Evolutionary conservation across 257 asterid genomes (phyloP), one percentile per base, ranked within the genome.

Genomic region (Cinchona pubescens): DNA sequence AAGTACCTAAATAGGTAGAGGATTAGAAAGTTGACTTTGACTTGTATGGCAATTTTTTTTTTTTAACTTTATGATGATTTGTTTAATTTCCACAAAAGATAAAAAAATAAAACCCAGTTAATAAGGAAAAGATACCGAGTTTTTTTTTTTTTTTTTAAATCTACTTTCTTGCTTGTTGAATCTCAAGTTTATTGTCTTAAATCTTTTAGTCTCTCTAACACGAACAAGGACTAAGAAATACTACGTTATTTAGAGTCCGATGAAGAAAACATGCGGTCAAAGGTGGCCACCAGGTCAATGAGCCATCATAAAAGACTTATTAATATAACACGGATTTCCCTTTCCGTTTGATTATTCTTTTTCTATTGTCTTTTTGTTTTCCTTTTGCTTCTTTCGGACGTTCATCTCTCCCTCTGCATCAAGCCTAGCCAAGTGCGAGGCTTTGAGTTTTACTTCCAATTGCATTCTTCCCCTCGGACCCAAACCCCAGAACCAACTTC

Each of bases 281-380:
- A 58, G 76, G 40, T 45, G 68, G 68, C 66, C 38, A 38, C 76
- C 45, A 40, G n/a, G n/a, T n/a, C n/a, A n/a, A n/a, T n/a, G n/a
- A n/a, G 45, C 45, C 76, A 37, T 72, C 48, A 32, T 51, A 53
- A 3, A 71, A 11, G 65, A 71, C 65, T 51, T 53, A 38, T 1
- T 27, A 38, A 34, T 64, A 29, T 43, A 4, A 13, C 13, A 64
- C 0, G n/a, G 2, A 15, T 51, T 23, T 12, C 34, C 46, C 2
- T 49, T 34, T 16, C 65, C 65, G 23, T 27, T 40, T 49, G 74
- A 59, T n/a, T n/a, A n/a, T 12, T 18, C 34, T 37, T 0, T 10
- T 29, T 29, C 29, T 27, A 35, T 27, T 49, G 21, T 25, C n/a
- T 58, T n/a, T 58, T n/a, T 21, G 10, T n/a, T 56, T n/a, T n/a